Evolutionary conservation across 1,284 basidiomycete species (phyloP).

Genomic region (Papiliotrema flavescens): DNA sequence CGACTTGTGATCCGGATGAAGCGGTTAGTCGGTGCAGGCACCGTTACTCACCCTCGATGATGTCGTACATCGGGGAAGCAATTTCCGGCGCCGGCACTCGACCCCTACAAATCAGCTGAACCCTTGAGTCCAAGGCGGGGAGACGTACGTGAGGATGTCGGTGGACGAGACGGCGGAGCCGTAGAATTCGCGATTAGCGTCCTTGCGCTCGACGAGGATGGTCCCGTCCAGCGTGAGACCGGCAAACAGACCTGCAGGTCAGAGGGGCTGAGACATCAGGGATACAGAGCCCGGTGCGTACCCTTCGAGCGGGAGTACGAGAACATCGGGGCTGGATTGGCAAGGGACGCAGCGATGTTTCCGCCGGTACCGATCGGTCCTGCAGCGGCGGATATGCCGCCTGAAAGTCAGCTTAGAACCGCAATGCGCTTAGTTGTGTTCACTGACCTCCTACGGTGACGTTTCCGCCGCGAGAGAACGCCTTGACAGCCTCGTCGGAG

Average conservation of each 20-base stretch:
- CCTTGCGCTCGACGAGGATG: slow-evolving; percentile 88
- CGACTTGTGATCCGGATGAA: too few relatives aligned
- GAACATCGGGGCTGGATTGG: slow-evolving; percentile 95
- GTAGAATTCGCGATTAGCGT: slow-evolving; percentile 92
- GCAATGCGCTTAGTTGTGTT: not conserved
- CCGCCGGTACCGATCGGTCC: slow-evolving; percentile 95
- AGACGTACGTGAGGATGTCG: slow-evolving; percentile 66
- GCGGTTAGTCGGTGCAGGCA: not conserved
- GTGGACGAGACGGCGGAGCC: slow-evolving; percentile 83
- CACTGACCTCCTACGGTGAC: slow-evolving; percentile 75
- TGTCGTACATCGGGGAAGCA: slow-evolving; percentile 87
- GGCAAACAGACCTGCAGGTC: slow-evolving; percentile 80
- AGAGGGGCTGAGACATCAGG: not conserved
- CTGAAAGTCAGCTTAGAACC: slow-evolving; percentile 35
- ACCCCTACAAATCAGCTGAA: slow-evolving; percentile 53
- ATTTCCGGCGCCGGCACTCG: slow-evolving; percentile 95
- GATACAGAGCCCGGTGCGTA: slow-evolving; percentile 38
- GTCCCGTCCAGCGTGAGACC: slow-evolving; percentile 94
- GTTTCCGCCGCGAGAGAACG: slow-evolving; percentile 93
- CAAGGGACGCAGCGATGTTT: slow-evolving; percentile 77
- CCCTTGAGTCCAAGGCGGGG: not conserved
- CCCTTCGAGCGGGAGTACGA: slow-evolving; percentile 94
- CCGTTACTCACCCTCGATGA: slow-evolving; percentile 65
- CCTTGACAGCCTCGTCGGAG: slow-evolving; percentile 89
- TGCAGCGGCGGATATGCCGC: slow-evolving; percentile 75